phyloP scores from a whole-genome alignment of 2,329 filamentous ascomycete genomes.

The Neocatenulostroma microsporum region DNA sequence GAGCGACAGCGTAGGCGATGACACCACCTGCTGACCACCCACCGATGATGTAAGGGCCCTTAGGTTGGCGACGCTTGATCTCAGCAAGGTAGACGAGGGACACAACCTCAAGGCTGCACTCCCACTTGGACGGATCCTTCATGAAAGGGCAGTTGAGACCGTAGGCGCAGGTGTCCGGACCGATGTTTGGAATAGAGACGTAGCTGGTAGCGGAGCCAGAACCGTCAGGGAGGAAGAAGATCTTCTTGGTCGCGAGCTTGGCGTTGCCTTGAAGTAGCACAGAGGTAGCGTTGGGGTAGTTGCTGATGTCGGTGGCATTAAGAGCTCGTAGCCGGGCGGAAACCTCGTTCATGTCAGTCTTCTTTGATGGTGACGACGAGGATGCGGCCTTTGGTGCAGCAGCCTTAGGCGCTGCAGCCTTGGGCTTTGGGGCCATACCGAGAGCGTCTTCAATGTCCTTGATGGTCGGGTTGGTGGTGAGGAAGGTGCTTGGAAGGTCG shows the following conservation, averaged over 20 bases:
- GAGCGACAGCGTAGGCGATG: constrained; percentile 46
- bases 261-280: constrained; percentile 52
- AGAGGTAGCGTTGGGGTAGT: constrained; percentile 44
- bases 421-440: constrained; percentile 43
- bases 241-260: constrained; percentile 48
- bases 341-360: constrained; percentile 40
- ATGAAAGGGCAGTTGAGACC: constrained; percentile 63
- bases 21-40: constrained; percentile 52
- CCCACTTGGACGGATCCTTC: constrained; percentile 59
- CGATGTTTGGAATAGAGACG: constrained; percentile 50
- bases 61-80: constrained; percentile 62
- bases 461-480: constrained; percentile 55
- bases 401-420: constrained; percentile 23
- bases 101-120: constrained; percentile 58
- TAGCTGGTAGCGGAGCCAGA: constrained; percentile 61
- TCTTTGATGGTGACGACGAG: constrained; percentile 15
- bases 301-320: constrained; percentile 35
- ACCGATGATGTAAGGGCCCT: constrained; percentile 50
- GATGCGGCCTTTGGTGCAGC: constrained; percentile 23
- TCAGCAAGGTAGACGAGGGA: constrained; percentile 59
- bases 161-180: constrained; percentile 43
- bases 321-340: constrained; percentile 37
- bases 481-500: constrained; percentile 47
- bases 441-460: constrained; percentile 59
- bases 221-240: constrained; percentile 46